These are phyloP conservation scores for Encephalitozoon hellem DNA, from an alignment of 371 early-diverging fungal species.

Conservation along the genomic window DNA sequence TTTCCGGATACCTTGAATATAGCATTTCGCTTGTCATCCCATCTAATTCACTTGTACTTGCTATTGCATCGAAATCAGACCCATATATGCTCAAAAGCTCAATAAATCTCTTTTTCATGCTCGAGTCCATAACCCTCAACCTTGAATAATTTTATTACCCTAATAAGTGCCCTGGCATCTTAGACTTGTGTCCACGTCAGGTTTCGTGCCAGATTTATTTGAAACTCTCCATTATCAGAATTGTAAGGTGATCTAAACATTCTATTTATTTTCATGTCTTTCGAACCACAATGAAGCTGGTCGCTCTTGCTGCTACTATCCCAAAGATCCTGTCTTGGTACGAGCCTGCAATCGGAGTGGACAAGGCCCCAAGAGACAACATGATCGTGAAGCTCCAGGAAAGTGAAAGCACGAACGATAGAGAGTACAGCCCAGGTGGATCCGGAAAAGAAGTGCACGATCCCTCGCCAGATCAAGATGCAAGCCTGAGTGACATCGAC, in stretches of 20 bases:
- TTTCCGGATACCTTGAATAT: not conserved
- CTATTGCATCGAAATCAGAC: not conserved
- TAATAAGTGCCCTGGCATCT: not conserved
- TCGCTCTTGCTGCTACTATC: not conserved
- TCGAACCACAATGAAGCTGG: not conserved
- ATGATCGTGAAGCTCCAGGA: not conserved
- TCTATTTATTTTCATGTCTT: not conserved
- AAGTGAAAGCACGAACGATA: not conserved
- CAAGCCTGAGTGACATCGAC: not conserved
- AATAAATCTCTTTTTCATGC: not conserved
- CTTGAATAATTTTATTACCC: not conserved
- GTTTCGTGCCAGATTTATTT: not conserved
- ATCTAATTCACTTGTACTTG: not conserved
- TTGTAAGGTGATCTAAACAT: not conserved
- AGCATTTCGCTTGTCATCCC: not conserved
- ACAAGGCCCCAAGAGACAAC: not conserved
- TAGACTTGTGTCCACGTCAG: not conserved
- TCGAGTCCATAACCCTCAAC: not conserved
- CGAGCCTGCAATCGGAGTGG: not conserved
- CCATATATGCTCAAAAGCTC: not conserved
- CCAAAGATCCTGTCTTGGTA: not conserved
- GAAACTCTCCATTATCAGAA: not conserved
- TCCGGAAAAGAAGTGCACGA: not conserved
- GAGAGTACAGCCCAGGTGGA: not conserved
- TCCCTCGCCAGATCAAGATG: not conserved